Conservation (phyloP, 2,329 filamentous ascomycete species). For the Neopestalotiopsis clavispora region DNA sequence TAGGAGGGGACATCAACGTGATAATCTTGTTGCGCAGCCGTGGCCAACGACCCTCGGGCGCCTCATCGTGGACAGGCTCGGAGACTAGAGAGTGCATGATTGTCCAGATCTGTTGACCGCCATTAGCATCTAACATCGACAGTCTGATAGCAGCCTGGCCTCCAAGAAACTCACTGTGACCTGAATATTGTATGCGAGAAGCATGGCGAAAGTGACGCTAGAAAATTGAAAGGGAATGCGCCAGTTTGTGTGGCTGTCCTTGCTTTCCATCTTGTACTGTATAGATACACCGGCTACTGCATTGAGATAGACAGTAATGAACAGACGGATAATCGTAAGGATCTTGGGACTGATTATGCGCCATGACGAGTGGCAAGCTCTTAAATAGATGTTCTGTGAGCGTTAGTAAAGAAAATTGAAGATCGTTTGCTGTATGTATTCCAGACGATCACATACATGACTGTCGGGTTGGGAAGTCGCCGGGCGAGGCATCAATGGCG, state of each 20-base stretch:
- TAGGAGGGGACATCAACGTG: slow-evolving; percentile 49
- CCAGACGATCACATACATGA: slow-evolving; percentile 33
- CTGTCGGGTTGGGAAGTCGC: slow-evolving; percentile 28
- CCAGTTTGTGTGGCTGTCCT: slow-evolving; percentile 44
- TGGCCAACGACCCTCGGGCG: slow-evolving; percentile 33
- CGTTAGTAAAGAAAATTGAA: not conserved
- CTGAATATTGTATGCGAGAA: slow-evolving; percentile 51
- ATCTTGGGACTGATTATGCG: slow-evolving; percentile 48
- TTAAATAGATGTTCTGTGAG: slow-evolving; percentile 53
- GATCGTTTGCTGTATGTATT: not conserved
- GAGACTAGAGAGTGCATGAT: slow-evolving; percentile 57
- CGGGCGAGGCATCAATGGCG: slow-evolving; percentile 8
- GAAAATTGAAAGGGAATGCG: slow-evolving; percentile 55
- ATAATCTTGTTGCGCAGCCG: slow-evolving; percentile 42
- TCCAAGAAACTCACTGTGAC: slow-evolving; percentile 45
- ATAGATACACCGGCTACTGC: slow-evolving; percentile 46
- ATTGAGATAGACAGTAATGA: slow-evolving; percentile 48
- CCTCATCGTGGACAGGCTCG: slow-evolving; percentile 38
- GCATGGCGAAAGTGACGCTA: slow-evolving; percentile 46
- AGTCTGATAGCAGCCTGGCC: not conserved
- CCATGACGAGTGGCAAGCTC: slow-evolving; percentile 58
- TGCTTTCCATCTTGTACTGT: slow-evolving; percentile 50
- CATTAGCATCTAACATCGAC: not conserved
- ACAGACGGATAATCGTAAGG: slow-evolving; percentile 49
- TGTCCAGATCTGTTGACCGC: slow-evolving; percentile 50